Percentiles rank a stretch among this genome's conserved stretches.
Evolutionary conservation across 2,329 filamentous ascomycete genomes (phyloP).

Genomic region (Diaporthe nobilis): DNA sequence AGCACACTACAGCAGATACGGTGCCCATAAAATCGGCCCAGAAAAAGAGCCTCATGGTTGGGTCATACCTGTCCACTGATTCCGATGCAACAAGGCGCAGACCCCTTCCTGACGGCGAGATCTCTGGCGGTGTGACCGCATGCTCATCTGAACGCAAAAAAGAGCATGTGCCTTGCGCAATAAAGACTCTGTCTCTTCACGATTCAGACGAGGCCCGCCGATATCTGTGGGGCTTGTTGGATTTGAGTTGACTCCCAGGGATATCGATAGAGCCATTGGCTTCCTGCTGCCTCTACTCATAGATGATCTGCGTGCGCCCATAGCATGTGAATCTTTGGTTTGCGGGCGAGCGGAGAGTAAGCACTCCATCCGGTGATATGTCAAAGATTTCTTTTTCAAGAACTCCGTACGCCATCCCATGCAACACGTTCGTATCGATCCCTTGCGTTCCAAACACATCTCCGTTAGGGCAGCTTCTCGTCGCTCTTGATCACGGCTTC

Average conservation of each 20-base stretch:
- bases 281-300: background rate
- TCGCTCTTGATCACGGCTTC: constrained; percentile 40
- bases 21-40: constrained; percentile 14
- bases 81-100: background rate
- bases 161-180: background rate
- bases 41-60: constrained; percentile 1
- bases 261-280: background rate
- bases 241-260: background rate
- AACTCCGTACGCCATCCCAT: constrained; percentile 23
- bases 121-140: constrained; percentile 14
- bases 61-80: background rate
- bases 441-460: background rate
- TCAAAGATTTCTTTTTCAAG: background rate
- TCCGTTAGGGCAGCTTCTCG: background rate
- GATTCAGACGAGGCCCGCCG: background rate
- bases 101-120: background rate
- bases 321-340: background rate
- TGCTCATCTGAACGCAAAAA: background rate
- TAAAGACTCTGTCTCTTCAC: background rate
- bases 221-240: background rate
- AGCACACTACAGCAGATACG: background rate
- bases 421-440: background rate
- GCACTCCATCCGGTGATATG: background rate
- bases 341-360: background rate
- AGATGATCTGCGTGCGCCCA: background rate